Base-by-base conservation (phyloP, 2,329 filamentous ascomycete genomes). In the Aureobasidium sp. region DNA sequence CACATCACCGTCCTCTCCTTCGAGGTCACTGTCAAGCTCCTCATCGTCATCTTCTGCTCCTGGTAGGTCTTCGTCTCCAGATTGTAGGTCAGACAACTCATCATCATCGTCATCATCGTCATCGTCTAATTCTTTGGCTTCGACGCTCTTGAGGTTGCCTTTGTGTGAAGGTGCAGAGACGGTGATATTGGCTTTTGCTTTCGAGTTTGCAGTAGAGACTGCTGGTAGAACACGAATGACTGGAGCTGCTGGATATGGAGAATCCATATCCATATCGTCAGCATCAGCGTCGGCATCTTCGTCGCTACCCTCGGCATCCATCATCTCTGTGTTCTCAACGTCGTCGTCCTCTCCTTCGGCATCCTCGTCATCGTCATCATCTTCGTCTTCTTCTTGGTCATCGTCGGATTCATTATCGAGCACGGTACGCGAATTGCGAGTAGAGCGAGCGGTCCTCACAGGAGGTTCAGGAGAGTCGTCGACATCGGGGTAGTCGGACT, bases 91-190 rank as follows among this genome's bases (percentile, higher is more conserved):
- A 1, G 66, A 66, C 20, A 64, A 62, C 13, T 65, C 67, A n/a
- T 74, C 71, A 32, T 71, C 71, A 26, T 68, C 70, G 8, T 69
- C 69, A 2, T 72, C 67, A 32, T 72, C 70, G 9, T 70, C 72
- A 56, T 81, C 78, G 20, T 81, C 77, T 69, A 82, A 72, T 64
- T 83, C 80, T 65, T 80, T 80, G 41, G 73, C 75, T 65, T 81
- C 79, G n/a, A 81, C 78, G 5, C 74, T 71, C 59, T 79, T 78
- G 41, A 75, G 68, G 2, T 69, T 65, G 17, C 67, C 67, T 51
- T 63, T 59, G 34, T 63, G 63, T 1, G 64, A 55, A 3, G 71
- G 70, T 34, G 69, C 69, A 7, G 69, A 67, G 51, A 73, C 70
- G 20, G 66, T 68, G 34, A 73, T 67, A 15, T 69, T 68, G 17